Evolutionary conservation across 78 protist species (phyloP), one percentile per base, ranked within the genome.

Genomic region (Dictyostelium discoideum): DNA sequence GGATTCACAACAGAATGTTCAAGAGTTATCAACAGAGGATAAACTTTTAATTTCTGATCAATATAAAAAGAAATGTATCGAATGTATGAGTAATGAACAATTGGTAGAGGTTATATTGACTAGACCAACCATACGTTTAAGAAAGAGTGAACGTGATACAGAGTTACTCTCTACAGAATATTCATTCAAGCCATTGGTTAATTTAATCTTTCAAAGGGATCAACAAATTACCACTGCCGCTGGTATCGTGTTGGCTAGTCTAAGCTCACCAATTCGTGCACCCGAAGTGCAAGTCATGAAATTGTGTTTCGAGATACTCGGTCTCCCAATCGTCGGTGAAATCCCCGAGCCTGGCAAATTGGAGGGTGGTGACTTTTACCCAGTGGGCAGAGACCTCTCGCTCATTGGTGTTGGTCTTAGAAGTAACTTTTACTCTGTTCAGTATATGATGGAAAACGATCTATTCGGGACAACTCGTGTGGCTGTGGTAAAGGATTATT

Each of bases 351-450:
- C 98, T 11, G 98, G 97, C 1, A 87, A 74, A 54, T 65, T 93
- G 2, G 96, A 93, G 29, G 96, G 96, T 87, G 96, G 99, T 39
- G 99, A 98, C 85, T 98, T 98, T 92, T 93, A 96, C 32, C 96
- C 98, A 57, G 18, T 73, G 6, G 97, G 97, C 29, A 11, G n/a
- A 42, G 99, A 97, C 1, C 82, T 97, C 32, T 96, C 97, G 46
- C 84, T 97, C 26, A 83, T 98, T 88, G 99, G 99, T 32, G 81
- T 97, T 65, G 99, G 99, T 29, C 87, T 98, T 22, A 16, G 98
- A 24, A 84, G 98, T 50, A 98, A 97, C 29, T 67, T 78, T 50
- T 65, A 26, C 8, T 98, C 99, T 13, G 96, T 96, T 16, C 57
- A 96, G 39, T 85, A 97, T 85, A 37, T 97, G 86, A 93, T 97